A percentile compares a stretch with the other conserved stretches of the same genome.
These are phyloP conservation scores for Eremothecium coryli DNA, from an alignment of 1,139 yeast genomes.

Conservation along the genomic window DNA sequence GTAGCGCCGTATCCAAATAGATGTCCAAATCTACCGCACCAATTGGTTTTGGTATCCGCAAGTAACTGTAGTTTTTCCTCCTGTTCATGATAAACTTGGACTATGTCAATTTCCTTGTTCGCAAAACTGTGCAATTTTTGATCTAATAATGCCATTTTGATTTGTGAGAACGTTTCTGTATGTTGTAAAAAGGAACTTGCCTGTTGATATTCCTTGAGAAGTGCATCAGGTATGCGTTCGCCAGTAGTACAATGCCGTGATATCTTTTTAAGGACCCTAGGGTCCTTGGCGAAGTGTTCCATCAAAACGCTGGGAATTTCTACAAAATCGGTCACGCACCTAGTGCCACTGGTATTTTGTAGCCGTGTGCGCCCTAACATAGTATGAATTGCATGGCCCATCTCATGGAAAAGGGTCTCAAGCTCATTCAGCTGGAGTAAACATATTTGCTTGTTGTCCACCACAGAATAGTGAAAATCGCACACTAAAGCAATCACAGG, in stretches of 20 bases:
- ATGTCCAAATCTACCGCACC: conserved; percentile 96
- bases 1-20: conserved; percentile 90
- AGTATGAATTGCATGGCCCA: conserved; percentile 99
- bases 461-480: conserved; percentile 42
- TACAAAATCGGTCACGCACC: conserved; percentile 94
- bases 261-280: conserved; percentile 60
- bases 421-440: conserved; percentile 68
- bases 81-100: conserved; percentile 55
- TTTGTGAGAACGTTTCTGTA: conserved; percentile 78
- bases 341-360: conserved; percentile 89
- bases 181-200: conserved; percentile 49
- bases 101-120: conserved; percentile 33
- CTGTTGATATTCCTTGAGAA: conserved; percentile 43
- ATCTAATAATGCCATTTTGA: conserved; percentile 83
- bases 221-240: conserved; percentile 44
- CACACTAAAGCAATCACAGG: conserved; percentile 89
- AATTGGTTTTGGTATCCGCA: conserved; percentile 58
- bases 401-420: conserved; percentile 91
- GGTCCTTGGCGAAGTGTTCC: conserved; percentile 86
- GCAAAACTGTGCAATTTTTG: conserved; percentile 57
- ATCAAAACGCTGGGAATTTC: conserved; percentile 90
- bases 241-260: conserved; percentile 69
- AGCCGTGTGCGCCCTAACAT: conserved; percentile 87
- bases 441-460: conserved; percentile 28
- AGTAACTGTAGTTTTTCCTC: conserved; percentile 50